These are phyloP conservation scores for Solanum dulcamara DNA, from an alignment of 257 asterid genomes.

Conservation along the genomic window DNA sequence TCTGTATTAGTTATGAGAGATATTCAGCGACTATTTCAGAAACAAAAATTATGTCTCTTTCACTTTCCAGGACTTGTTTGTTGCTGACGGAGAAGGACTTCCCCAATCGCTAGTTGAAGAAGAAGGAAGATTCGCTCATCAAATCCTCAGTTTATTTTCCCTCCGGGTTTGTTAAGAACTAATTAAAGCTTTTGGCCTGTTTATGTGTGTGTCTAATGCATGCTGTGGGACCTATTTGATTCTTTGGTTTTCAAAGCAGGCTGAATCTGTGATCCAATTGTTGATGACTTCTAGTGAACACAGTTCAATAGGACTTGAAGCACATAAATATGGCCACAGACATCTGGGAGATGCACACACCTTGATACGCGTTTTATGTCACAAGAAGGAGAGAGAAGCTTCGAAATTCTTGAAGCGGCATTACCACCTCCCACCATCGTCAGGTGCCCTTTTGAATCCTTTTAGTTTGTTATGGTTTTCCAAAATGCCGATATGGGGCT, in stretches of 20 bases:
- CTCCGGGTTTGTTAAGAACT: conserved; percentile 41
- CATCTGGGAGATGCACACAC: conserved; percentile 74
- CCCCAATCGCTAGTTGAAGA: conserved; percentile 81
- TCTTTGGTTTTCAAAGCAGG: conserved; percentile 28
- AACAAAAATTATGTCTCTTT: background rate
- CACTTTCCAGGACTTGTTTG: conserved; percentile 65
- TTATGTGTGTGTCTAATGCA: background rate
- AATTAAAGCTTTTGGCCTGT: background rate
- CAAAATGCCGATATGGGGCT: background rate
- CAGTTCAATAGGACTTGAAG: conserved; percentile 40
- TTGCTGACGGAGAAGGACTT: conserved; percentile 98
- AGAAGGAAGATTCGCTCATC: conserved; percentile 70
- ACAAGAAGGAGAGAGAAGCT: conserved; percentile 84
- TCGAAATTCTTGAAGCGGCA: conserved; percentile 73
- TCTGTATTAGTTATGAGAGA: background rate
- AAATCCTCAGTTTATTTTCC: conserved; percentile 59
- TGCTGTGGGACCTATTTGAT: conserved; percentile 4
- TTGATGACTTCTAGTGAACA: conserved; percentile 72
- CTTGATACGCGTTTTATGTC: conserved; percentile 78
- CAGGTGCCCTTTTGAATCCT: conserved; percentile 34
- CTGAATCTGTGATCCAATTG: conserved; percentile 68
- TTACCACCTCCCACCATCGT: conserved; percentile 78
- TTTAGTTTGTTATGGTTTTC: background rate
- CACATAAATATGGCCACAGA: conserved; percentile 28
- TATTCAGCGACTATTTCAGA: background rate